Percentiles rank a stretch among this genome's conserved stretches.
These are phyloP conservation scores for Ulota crispa DNA, from an alignment of 225 moss, liverwort and hornwort species.

Conservation along the genomic window DNA sequence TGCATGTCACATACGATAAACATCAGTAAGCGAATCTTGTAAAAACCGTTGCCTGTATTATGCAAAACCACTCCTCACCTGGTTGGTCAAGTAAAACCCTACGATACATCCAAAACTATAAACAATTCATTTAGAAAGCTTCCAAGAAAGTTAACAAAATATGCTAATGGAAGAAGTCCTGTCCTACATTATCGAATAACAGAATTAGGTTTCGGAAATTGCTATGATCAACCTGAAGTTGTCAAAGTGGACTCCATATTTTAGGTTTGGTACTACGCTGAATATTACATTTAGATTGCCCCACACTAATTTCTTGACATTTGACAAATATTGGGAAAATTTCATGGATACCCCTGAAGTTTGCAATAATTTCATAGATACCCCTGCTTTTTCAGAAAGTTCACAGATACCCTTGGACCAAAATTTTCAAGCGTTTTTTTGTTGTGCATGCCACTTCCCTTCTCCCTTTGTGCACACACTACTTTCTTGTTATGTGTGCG, in stretches of 20 bases:
- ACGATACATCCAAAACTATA: not conserved
- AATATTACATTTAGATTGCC: too few species aligned
- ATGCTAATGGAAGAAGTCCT: not conserved
- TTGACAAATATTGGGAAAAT: too few species aligned
- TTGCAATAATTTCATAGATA: too few species aligned
- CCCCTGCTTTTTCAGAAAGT: too few species aligned
- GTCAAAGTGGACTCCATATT: not conserved
- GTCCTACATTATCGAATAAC: not conserved
- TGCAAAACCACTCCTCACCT: not conserved
- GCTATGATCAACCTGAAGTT: not conserved
- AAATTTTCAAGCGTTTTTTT: too few species aligned
- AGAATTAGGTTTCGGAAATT: not conserved
- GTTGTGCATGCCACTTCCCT: too few species aligned
- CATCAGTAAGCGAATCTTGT: not conserved
- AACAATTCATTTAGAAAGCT: not conserved
- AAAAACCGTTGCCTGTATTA: not conserved
- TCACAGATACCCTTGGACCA: too few species aligned
- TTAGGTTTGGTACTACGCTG: not conserved
- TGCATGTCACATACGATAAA: constrained; percentile 31
- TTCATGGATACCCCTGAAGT: too few species aligned
- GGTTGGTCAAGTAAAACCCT: not conserved
- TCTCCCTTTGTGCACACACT: too few species aligned
- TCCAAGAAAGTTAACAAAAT: not conserved
- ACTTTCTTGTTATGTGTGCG: too few species aligned
- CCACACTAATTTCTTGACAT: too few species aligned